Base-by-base conservation (phyloP, 2,329 filamentous ascomycete genomes). In the Mycocentrospora acerina region DNA sequence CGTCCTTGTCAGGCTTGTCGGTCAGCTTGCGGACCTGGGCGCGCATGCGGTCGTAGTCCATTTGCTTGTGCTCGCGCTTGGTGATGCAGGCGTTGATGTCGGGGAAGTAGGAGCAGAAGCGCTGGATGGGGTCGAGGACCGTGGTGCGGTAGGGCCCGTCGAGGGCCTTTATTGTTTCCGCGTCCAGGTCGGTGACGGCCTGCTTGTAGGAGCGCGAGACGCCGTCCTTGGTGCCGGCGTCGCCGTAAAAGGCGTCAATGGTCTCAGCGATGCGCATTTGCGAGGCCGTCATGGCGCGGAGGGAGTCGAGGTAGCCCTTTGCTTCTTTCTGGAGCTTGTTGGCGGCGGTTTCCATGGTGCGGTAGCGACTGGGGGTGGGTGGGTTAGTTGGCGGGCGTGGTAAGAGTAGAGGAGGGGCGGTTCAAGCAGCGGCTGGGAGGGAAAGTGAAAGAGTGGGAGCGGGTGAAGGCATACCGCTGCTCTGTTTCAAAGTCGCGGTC, bases 11-110 rank as follows among this genome's bases (percentile, higher is more conserved):
- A 31, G 93, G 93, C 76, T 98, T 97, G 71, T 98, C 94, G 36
- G 88, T 89, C 26, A 98, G 82, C 69, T 90, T 91, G 79, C 96
- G 96, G 61, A 98, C 93, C 69, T 93, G 95, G 52, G 90, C 89
- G 48, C 93, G 88, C 71, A 97, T 84, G 13, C 90, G 83, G 68
- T 98, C 93, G 75, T 98, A 98, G 72, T 98, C 94, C 55, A 97
- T 87, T 40, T 97, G 85, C 71, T 98, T 98, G 79, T 98, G 88
- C 61, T 94, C 87, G 60, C 94, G 88, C 75, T 98, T 98, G 75
- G 97, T 98, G 71, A 98, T 96, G 71, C 91, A 96, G 74, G 96
- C 90, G 71, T 98, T 98, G 64, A 98, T 90, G 68, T 98, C 93
- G 24, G 93, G 91, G 70, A 98, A 98, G 74, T 98, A 98, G 54